Evolutionary conservation across 345 rosid genomes (phyloP).

Genomic region (Gossypium ekmanianum): DNA sequence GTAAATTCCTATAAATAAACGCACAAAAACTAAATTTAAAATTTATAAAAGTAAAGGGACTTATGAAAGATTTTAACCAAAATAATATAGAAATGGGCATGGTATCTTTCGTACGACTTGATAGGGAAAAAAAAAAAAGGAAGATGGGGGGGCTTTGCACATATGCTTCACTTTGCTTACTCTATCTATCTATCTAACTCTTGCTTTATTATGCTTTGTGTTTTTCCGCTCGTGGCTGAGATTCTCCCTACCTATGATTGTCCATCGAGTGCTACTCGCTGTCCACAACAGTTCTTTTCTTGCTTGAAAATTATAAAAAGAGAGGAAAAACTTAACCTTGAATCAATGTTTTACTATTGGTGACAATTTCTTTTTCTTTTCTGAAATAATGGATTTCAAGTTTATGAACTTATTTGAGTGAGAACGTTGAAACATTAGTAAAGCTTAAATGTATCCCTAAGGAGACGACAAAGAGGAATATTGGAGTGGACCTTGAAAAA

Average conservation of each 20-base stretch:
- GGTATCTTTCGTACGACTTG: constrained; percentile 11
- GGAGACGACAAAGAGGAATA: too few relatives aligned
- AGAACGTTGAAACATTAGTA: too few relatives aligned
- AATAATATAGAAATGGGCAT: neutral
- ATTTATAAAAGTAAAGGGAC: too few relatives aligned
- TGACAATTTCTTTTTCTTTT: too few relatives aligned
- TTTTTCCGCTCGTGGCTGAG: neutral
- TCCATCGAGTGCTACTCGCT: neutral
- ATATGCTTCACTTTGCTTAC: constrained; percentile 31
- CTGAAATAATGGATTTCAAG: too few relatives aligned
- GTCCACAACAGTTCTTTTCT: neutral
- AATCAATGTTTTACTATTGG: neutral
- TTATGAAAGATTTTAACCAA: too few relatives aligned
- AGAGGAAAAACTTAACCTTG: neutral
- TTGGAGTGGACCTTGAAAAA: too few relatives aligned
- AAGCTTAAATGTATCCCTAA: too few relatives aligned
- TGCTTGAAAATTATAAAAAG: neutral
- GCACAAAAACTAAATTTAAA: too few relatives aligned
- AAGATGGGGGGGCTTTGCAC: constrained; percentile 17
- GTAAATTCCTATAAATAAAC: too few relatives aligned
- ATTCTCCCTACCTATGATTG: neutral
- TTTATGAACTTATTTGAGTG: too few relatives aligned
- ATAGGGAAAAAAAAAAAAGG: neutral
- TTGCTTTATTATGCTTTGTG: neutral
- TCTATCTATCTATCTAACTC: neutral